Percentiles rank a stretch among this genome's conserved stretches.
Evolutionary conservation across 2,329 filamentous ascomycete species (phyloP).

Genomic region (Verticillium nubilum): DNA sequence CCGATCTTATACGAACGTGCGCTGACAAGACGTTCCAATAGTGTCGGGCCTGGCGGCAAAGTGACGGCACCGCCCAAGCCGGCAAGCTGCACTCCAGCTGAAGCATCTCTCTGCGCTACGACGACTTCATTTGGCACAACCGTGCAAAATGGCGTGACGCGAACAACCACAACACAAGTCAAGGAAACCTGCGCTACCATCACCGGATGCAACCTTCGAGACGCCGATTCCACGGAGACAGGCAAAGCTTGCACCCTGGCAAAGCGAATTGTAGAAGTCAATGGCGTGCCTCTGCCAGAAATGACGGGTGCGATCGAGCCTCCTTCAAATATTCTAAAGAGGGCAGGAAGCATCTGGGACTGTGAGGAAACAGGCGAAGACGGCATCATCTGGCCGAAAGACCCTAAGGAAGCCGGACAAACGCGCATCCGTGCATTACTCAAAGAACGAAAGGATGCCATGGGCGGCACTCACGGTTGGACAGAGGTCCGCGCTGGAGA

Average conservation of each 20-base stretch:
- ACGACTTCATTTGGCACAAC: slow-evolving; percentile 1
- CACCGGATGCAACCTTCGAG: slow-evolving; percentile 1
- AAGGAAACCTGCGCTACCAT: not conserved
- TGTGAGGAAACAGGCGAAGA: not conserved
- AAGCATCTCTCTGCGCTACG: slow-evolving; percentile 2
- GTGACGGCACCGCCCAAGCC: not conserved
- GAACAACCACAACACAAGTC: slow-evolving; percentile 1
- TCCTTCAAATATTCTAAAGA: not conserved
- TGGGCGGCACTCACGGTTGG: not conserved
- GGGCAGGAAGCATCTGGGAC: not conserved
- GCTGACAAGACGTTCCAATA: not conserved
- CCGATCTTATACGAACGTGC: not conserved
- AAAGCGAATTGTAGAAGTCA: not conserved
- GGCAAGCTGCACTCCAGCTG: not conserved
- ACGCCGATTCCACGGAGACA: not conserved
- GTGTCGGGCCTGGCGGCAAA: not conserved
- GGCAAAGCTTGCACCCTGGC: not conserved
- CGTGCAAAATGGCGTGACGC: not conserved
- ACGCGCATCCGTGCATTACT: not conserved
- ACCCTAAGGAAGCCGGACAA: not conserved
- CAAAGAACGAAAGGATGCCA: not conserved
- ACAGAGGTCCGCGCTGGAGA: not conserved
- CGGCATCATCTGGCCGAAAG: not conserved
- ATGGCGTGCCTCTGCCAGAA: not conserved
- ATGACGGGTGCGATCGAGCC: not conserved